phyloP scores from a whole-genome alignment of 306 rosid species.

The Vigna mungo region DNA sequence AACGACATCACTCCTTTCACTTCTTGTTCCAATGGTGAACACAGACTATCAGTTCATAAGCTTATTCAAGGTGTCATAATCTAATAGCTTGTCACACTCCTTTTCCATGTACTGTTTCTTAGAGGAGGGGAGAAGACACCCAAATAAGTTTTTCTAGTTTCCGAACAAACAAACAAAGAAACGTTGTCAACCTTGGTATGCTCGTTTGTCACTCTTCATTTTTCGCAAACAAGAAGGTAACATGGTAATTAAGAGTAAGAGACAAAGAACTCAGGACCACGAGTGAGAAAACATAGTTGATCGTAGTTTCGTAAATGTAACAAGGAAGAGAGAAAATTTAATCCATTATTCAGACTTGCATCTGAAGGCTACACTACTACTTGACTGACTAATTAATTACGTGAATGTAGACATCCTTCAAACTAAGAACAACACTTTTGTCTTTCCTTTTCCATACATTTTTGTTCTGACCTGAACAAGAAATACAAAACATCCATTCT shows the following conservation, averaged over 20 bases:
- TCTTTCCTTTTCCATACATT: constrained; percentile 41
- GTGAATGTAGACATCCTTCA: constrained; percentile 32
- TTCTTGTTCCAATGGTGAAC: constrained; percentile 22
- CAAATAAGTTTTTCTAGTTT: background rate
- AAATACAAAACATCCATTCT: constrained; percentile 41
- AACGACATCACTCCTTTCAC: constrained; percentile 36
- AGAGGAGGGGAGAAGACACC: background rate
- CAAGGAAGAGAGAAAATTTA: constrained; percentile 11
- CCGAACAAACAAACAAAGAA: constrained; percentile 10
- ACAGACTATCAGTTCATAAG: constrained; percentile 38
- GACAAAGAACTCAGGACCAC: background rate
- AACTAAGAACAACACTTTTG: constrained; percentile 44
- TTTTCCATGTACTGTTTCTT: constrained; percentile 1
- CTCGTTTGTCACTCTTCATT: background rate
- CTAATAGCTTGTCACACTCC: background rate
- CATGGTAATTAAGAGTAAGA: background rate
- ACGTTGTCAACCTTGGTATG: background rate
- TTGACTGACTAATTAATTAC: constrained; percentile 44
- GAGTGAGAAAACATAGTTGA: background rate
- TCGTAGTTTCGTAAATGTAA: background rate
- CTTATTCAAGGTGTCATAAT: constrained; percentile 35
- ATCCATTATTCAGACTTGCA: constrained; percentile 25
- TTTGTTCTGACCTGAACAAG: constrained; percentile 39
- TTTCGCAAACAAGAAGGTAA: background rate
- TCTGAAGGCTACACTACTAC: constrained; percentile 33